Evolutionary conservation across 768 basidiomycete species (phyloP), one percentile per base, ranked within the genome.

Genomic region (Erythrobasidium yunnanense): DNA sequence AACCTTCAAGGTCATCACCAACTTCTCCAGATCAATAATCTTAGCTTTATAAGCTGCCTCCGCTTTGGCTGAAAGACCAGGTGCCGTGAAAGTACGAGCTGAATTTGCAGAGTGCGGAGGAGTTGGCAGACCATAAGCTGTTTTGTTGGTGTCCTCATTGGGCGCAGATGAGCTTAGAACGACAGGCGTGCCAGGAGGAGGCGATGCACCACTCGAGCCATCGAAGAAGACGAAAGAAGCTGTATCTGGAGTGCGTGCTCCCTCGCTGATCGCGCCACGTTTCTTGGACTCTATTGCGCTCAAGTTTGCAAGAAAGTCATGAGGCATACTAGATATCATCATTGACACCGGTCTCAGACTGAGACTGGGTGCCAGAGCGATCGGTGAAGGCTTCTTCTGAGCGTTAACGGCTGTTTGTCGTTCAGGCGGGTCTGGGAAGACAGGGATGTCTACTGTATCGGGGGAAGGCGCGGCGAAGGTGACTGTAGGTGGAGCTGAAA

Each of bases 151-250:
- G 20, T 63, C 23, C n/a, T 3, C 30, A 4, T 30, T 7, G 38
- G 45, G 13, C 6, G 60, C 5, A 30, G 60, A 49, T 4, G 60
- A 51, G 23, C 30, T 20, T 30, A 29, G 4, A 17, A 38, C 20
- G 23, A 29, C 30, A 17, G n/a, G 30, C 8, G 25, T 47, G 8
- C 38, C 56, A 46, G 60, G 60, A 8, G 60, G 60, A 4, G 57
- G 60, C 18, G 46, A 49, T 4, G 60, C n/a, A 20, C 29, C 25
- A 23, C 33, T 63, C 18, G 32, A 25, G 25, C 32, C 30, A 46
- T 63, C 60, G 22, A 63, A 63, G 47, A 63, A 63, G 25, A 51
- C 60, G 30, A 63, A 63, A 50, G 60, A 63, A 25, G 60, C 47
- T 8, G 46, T 63, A 27, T 63, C 60, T 22, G 60, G 60, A 7